These are phyloP conservation scores for Cercospora nicotianae DNA, from an alignment of 2,329 filamentous ascomycete species.

Conservation along the genomic window DNA sequence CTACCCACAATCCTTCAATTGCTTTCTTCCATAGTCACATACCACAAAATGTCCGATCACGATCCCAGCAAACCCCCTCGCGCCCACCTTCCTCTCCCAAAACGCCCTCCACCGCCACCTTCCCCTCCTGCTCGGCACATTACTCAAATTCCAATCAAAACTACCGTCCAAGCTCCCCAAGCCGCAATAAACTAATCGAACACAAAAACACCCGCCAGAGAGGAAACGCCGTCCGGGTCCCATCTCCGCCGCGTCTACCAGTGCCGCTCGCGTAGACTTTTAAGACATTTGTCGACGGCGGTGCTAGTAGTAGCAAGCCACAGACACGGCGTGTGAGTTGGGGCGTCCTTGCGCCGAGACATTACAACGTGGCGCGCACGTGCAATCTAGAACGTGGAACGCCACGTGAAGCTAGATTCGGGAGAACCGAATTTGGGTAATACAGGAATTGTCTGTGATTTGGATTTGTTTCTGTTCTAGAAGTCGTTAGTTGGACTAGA, in stretches of 20 bases:
- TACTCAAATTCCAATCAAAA: not conserved
- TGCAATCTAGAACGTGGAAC: not conserved
- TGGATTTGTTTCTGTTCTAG: not conserved
- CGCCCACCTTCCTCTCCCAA: not conserved
- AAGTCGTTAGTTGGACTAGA: not conserved
- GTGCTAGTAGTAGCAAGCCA: not conserved
- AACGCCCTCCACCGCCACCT: not conserved
- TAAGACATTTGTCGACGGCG: not conserved
- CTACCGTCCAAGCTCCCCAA: not conserved
- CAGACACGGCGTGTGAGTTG: not conserved
- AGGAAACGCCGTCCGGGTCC: not conserved
- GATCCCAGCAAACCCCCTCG: not conserved
- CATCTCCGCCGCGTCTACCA: not conserved
- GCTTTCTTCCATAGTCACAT: not conserved
- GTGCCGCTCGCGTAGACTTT: not conserved
- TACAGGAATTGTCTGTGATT: not conserved
- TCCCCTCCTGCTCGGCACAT: not conserved
- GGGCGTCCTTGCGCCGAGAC: not conserved
- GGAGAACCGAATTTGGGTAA: not conserved
- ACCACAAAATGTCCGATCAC: not conserved
- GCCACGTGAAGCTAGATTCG: not conserved
- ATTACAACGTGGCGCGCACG: constrained; percentile 2
- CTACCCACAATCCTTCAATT: not conserved
- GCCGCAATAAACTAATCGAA: not conserved
- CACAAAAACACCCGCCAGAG: not conserved